A percentile compares a stretch with the other conserved stretches of the same genome.
phyloP scores from a whole-genome alignment of 352 stramenopile genomes.

The Blastocystis sp. region DNA sequence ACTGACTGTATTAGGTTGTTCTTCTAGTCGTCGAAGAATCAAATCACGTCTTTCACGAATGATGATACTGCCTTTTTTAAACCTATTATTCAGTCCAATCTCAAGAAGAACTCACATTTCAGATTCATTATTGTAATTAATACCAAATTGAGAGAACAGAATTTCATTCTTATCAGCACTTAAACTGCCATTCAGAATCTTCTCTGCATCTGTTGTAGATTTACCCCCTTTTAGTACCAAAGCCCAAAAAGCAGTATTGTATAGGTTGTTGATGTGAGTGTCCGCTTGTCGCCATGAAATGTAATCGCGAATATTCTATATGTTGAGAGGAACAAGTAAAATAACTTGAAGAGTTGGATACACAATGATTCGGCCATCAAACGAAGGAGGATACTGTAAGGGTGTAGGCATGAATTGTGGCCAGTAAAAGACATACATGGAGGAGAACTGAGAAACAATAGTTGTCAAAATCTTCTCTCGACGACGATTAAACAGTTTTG shows the following conservation, averaged over 20 bases:
- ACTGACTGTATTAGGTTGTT: conserved; percentile 33
- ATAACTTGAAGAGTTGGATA: conserved; percentile 70
- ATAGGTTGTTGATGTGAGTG: conserved; percentile 74
- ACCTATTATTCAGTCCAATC: neutral
- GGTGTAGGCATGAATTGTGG: conserved; percentile 68
- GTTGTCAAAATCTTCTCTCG: conserved; percentile 71
- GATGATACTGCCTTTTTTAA: conserved; percentile 64
- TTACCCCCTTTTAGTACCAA: conserved; percentile 70
- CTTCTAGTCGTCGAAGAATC: conserved; percentile 20
- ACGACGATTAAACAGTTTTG: conserved; percentile 70
- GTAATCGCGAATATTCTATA: conserved; percentile 72
- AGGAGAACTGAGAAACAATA: conserved; percentile 72
- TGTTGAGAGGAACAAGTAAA: neutral
- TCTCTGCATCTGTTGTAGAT: conserved; percentile 69
- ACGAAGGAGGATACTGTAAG: conserved; percentile 71
- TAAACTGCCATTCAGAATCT: conserved; percentile 68
- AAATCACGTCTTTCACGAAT: conserved; percentile 45
- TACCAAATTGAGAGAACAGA: conserved; percentile 71
- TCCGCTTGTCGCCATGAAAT: conserved; percentile 72
- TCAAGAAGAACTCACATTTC: conserved; percentile 63
- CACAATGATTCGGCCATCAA: conserved; percentile 71
- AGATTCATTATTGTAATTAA: conserved; percentile 73
- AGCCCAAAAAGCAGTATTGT: conserved; percentile 72
- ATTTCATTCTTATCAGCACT: conserved; percentile 73
- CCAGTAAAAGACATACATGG: conserved; percentile 73